Conservation (phyloP, 78 protist species). For the Dictyostelium brefeldianum region DNA sequence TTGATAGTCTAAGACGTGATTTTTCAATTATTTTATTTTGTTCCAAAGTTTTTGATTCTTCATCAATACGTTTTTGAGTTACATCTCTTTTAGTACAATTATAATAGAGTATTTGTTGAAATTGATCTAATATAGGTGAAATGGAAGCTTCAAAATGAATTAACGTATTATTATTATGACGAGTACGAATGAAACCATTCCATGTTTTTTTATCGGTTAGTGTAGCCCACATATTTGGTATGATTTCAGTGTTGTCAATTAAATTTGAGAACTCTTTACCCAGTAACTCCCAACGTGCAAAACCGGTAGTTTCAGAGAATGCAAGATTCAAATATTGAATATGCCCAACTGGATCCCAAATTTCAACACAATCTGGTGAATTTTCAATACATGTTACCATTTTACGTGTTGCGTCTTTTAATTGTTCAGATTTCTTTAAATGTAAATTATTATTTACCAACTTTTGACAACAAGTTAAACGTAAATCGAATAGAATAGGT, state of each 20-base stretch:
- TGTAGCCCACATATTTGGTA: conserved; percentile 65
- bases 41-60: conserved; percentile 41
- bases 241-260: conserved; percentile 46
- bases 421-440: not conserved
- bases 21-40: conserved; percentile 45
- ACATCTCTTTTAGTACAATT: conserved; percentile 60
- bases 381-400: conserved; percentile 52
- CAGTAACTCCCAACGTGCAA: conserved; percentile 53
- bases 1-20: conserved; percentile 33
- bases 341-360: conserved; percentile 67
- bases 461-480: conserved; percentile 35
- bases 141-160: conserved; percentile 42
- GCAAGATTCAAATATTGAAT: conserved; percentile 56
- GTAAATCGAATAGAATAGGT: conserved; percentile 24
- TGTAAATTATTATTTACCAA: conserved; percentile 15
- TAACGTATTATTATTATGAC: not conserved
- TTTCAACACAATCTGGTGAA: conserved; percentile 48
- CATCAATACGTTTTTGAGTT: conserved; percentile 35
- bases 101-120: conserved; percentile 22
- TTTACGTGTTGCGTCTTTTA: conserved; percentile 32
- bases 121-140: conserved; percentile 42
- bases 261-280: conserved; percentile 39
- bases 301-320: conserved; percentile 11
- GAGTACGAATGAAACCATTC: conserved; percentile 47
- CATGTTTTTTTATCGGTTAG: conserved; percentile 41